Base-by-base conservation (phyloP, 208 protist species). In the Leptomonas pyrrhocoris region DNA sequence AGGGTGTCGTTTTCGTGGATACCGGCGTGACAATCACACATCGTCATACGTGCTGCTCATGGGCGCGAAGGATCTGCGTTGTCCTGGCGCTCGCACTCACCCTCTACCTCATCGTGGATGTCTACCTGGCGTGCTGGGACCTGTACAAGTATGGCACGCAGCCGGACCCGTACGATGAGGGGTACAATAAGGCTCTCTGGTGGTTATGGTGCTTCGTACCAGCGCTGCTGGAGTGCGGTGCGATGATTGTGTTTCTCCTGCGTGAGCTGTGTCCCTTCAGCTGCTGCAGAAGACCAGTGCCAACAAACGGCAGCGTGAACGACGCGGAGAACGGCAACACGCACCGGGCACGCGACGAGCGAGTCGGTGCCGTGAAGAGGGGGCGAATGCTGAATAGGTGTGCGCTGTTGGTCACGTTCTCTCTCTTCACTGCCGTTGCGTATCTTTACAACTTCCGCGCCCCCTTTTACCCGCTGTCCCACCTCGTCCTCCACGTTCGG, bases 161-260 rank as follows among this genome's bases (percentile, higher is more conserved):
- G 18, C 49, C 49, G 23, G 49, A 54, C 49, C 21, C 8, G 6
- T 11, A 16, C 25, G 25, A 31, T 16, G 49, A 54, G 8, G n/a
- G n/a, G n/a, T 16, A 30, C 49, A 12, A 16, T 21, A 18, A n/a
- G 8, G 49, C 49, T 3, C 23, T 54, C 23, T 31, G 6, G 23
- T 54, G 19, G 49, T 8, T 54, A 23, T 54, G 6, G 4, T 21
- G 25, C 49, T 54, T 54, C 16, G 49, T 31, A 6, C 49, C 23
- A 8, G 18, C 49, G 49, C 49, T 54, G 49, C 49, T 54, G 49
- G 49, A 54, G 49, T 31, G 23, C 23, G 49, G 18, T 25, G 49
- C 23, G 9, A 54, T 54, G 49, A 25, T 54, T 54, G 49, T 16
- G 8, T 54, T 54, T 31, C 49, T 54, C 30, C 21, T 54, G n/a